A percentile compares a stretch with the other conserved stretches of the same genome.
Evolutionary conservation across 345 rosid genomes (phyloP).

Genomic region (Lumnitzera littorea): DNA sequence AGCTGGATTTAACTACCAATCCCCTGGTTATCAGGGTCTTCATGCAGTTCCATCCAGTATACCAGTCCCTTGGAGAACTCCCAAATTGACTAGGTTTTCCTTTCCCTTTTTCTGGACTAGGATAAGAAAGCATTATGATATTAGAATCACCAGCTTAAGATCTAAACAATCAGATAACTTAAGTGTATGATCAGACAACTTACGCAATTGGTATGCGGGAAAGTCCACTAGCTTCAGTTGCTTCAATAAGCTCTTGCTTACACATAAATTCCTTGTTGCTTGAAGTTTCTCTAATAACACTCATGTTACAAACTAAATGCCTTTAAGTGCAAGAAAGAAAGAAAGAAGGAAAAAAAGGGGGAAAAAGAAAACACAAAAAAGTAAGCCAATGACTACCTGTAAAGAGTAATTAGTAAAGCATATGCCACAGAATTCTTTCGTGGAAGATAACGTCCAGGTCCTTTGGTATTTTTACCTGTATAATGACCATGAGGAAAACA

Average conservation of each 20-base stretch:
- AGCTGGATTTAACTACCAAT: conserved; percentile 80
- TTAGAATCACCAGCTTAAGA: neutral
- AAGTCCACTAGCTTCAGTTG: conserved; percentile 92
- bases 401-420: conserved; percentile 67
- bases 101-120: conserved; percentile 82
- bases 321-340: neutral
- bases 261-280: conserved; percentile 69
- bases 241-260: conserved; percentile 86
- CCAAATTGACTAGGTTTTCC: conserved; percentile 65
- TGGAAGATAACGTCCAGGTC: conserved; percentile 52
- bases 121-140: neutral
- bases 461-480: conserved; percentile 48
- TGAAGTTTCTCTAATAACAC: conserved; percentile 41
- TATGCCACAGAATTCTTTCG: conserved; percentile 80
- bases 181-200: conserved; percentile 25
- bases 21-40: conserved; percentile 68
- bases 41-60: conserved; percentile 97
- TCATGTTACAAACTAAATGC: conserved; percentile 3
- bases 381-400: conserved; percentile 41
- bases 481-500: conserved; percentile 1
- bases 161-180: conserved; percentile 20
- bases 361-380: neutral
- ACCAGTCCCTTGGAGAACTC: conserved; percentile 76
- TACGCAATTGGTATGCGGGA: conserved; percentile 68
- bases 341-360: neutral